Evolutionary conservation across 805 yeast species (phyloP).

Genomic region (Myxozyma kluyveri): DNA sequence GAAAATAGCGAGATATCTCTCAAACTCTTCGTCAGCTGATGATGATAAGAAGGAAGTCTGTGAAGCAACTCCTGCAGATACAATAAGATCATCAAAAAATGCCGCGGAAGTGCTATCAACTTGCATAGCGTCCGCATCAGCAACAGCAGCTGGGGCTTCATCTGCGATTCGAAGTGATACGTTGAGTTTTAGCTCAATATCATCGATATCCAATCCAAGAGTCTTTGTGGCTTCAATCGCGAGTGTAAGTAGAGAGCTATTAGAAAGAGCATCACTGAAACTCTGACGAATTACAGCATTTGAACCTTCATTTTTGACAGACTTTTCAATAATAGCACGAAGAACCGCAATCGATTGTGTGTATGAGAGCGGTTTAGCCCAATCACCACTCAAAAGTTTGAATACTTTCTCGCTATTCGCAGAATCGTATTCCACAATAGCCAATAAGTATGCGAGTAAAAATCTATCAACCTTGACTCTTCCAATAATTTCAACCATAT

Average conservation of each 20-base stretch:
- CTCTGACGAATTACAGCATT: not conserved
- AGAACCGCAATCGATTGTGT: slow-evolving; percentile 11
- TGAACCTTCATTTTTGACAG: not conserved
- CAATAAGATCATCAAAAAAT: slow-evolving; percentile 15
- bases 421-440: slow-evolving; percentile 47
- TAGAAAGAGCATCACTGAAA: slow-evolving; percentile 5
- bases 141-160: not conserved
- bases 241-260: slow-evolving; percentile 4
- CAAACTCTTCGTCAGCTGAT: slow-evolving; percentile 19
- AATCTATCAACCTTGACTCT: slow-evolving; percentile 43
- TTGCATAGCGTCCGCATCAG: slow-evolving; percentile 28
- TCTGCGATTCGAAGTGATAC: slow-evolving; percentile 20
- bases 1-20: slow-evolving; percentile 15
- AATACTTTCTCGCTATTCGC: slow-evolving; percentile 28
- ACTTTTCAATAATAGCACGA: slow-evolving; percentile 4
- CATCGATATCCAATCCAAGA: slow-evolving; percentile 27
- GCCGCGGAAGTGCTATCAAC: slow-evolving; percentile 38
- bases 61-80: slow-evolving; percentile 1
- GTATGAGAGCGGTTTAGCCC: slow-evolving; percentile 1
- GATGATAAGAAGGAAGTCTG: slow-evolving; percentile 17
- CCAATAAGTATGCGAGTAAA: slow-evolving; percentile 45
- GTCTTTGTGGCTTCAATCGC: slow-evolving; percentile 26
- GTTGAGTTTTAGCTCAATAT: slow-evolving; percentile 29
- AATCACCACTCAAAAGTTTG: slow-evolving; percentile 1
- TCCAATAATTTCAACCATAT: slow-evolving; percentile 32